These are phyloP conservation scores for Ammopiptanthus mongolicus DNA, from an alignment of 306 rosid genomes.

Conservation along the genomic window DNA sequence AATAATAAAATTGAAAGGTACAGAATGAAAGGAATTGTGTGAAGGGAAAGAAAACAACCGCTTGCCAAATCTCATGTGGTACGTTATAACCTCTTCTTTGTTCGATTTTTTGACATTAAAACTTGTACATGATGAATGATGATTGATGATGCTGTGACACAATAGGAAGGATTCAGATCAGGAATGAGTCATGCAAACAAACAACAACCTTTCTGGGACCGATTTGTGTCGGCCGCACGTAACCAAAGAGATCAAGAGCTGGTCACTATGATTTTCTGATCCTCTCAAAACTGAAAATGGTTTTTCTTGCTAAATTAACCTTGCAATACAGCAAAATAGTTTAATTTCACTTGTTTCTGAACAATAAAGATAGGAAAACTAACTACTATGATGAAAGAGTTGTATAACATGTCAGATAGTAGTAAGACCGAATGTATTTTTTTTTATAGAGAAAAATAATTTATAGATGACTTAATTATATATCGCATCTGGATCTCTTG, in stretches of 20 bases:
- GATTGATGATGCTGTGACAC: not conserved
- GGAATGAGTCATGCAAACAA: not conserved
- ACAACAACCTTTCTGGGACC: not conserved
- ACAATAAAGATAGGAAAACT: not conserved
- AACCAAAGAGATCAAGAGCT: not conserved
- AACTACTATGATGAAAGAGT: no score
- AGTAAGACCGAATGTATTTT: no score
- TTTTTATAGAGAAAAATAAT: no score
- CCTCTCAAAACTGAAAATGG: not conserved
- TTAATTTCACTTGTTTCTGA: not conserved
- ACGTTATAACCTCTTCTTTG: not conserved
- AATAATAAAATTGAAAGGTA: not conserved
- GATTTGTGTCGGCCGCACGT: slow-evolving; percentile 7
- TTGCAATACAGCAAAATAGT: not conserved
- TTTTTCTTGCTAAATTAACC: not conserved
- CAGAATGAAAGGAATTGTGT: slow-evolving; percentile 22
- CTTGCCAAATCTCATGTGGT: slow-evolving; percentile 8
- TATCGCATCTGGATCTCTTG: no score
- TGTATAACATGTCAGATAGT: no score
- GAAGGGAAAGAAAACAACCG: slow-evolving; percentile 20
- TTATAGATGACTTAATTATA: no score
- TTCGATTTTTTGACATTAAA: not conserved
- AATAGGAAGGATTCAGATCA: not conserved
- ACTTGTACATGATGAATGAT: not conserved
- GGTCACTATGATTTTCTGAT: not conserved